Base-by-base conservation (phyloP, 139 green algal species). In the Pleodorina starrii region DNA sequence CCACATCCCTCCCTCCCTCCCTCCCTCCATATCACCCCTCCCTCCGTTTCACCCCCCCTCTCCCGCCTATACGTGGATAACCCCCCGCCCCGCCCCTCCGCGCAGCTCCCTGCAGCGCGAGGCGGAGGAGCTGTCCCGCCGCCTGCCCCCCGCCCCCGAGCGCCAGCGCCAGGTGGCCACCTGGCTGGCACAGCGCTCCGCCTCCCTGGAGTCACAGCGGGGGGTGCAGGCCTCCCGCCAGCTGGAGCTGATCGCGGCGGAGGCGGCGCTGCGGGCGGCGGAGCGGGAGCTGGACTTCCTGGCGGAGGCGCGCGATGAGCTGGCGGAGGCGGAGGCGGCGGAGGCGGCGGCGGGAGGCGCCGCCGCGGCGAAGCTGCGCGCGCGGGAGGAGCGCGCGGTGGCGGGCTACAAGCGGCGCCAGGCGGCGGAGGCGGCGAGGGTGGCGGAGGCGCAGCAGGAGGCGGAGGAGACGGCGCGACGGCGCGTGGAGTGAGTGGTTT, bases 261-360 rank as follows among this genome's bases (percentile, higher is more conserved):
- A 91, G 72, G 88, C 87, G 19, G 59, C 44, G 43, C 78, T 93
- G 54, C 63, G 88, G 17, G 77, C 66, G 27, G 91, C 84, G 54
- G 91, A 93, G 88, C 36, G 69, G 21, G 91, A 93, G 88, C 78
- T 92, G 36, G 91, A 92, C 59, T 93, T 91, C 68, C n/a, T 93
- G 83, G 91, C 87, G 11, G 88, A 91, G 35, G 83, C 84, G 19
- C 29, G 72, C 2, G 59, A 89, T 54, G 87, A 90, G 85, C 2
- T 78, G 6, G 73, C 23, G 89, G 72, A n/a, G 72, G 66, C 59
- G 48, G 27, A 88, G 83, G 83, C 68, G 0, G 25, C 2, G n/a
- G 87, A 91, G 16, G 42, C n/a, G 29, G 77, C 44, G 0, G 76
- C 82, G 0, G 51, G 46, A n/a, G 19, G 42, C 0, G 68, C 88